Evolutionary conservation across 2,329 filamentous ascomycete species (phyloP).

Genomic region (Chaetomium sp.): DNA sequence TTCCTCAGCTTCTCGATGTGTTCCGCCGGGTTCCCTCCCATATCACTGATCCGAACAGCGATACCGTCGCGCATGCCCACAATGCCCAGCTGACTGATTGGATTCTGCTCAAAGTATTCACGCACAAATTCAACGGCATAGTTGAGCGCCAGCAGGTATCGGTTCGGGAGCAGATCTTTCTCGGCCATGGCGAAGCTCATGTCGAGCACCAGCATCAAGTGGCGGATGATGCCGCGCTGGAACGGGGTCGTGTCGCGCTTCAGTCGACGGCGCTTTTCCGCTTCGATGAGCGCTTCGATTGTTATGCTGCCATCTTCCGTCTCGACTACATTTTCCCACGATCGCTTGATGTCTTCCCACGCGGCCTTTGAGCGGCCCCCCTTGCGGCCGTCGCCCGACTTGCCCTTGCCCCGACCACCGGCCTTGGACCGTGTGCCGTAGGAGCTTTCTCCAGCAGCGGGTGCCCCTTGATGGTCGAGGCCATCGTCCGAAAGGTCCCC

Average conservation of each 20-base stretch:
- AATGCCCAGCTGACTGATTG: slow-evolving; percentile 90
- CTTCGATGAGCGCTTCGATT: slow-evolving; percentile 70
- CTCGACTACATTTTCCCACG: slow-evolving; percentile 70
- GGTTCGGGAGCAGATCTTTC: slow-evolving; percentile 86
- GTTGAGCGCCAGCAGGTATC: slow-evolving; percentile 73
- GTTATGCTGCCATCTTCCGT: slow-evolving; percentile 72
- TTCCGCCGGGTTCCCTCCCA: slow-evolving; percentile 85
- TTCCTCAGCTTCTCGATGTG: slow-evolving; percentile 72
- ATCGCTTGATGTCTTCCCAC: slow-evolving; percentile 61
- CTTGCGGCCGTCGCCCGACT: slow-evolving; percentile 25
- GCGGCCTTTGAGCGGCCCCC: slow-evolving; percentile 43
- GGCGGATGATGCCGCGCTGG: slow-evolving; percentile 95
- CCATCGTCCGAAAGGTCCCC: slow-evolving; percentile 61
- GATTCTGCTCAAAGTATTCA: slow-evolving; percentile 98
- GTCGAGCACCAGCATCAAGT: slow-evolving; percentile 84
- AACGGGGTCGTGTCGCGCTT: slow-evolving; percentile 91
- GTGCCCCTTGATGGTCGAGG: slow-evolving; percentile 43
- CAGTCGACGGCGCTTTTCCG: slow-evolving; percentile 72
- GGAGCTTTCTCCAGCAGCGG: slow-evolving; percentile 29
- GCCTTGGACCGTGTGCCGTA: slow-evolving; percentile 27
- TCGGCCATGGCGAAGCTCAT: slow-evolving; percentile 91
- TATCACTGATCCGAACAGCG: slow-evolving; percentile 76
- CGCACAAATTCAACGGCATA: slow-evolving; percentile 83
- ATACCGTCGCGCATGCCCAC: slow-evolving; percentile 91
- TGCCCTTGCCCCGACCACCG: slow-evolving; percentile 18